phyloP scores from a whole-genome alignment of 129 eudicot species.

The Pittosporum tobira region DNA sequence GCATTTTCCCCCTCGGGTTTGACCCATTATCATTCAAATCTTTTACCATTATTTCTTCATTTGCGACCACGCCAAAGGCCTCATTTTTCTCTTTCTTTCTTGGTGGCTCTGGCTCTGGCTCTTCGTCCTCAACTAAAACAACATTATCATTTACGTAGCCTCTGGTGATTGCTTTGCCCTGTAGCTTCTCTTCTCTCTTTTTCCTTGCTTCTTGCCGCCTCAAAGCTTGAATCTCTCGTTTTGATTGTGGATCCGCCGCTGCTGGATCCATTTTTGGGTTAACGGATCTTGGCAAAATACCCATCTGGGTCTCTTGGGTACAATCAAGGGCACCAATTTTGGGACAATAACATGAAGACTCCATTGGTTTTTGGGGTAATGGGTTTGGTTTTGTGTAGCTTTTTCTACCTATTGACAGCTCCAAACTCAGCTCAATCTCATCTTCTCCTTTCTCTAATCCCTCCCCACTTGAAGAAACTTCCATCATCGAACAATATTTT shows the following conservation, averaged over 20 bases:
- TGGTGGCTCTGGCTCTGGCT: conserved; percentile 15
- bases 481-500: conserved; percentile 16
- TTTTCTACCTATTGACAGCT: conserved; percentile 49
- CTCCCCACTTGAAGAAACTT: conserved; percentile 7
- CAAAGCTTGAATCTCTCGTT: conserved; percentile 37
- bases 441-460: conserved; percentile 3
- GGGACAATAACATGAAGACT: neutral
- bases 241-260: conserved; percentile 10
- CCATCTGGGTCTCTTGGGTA: neutral
- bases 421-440: conserved; percentile 53
- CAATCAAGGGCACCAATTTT: neutral
- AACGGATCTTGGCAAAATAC: neutral
- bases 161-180: conserved; percentile 6
- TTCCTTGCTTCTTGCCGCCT: conserved; percentile 29
- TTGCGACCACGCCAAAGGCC: neutral
- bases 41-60: neutral
- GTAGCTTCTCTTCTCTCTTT: conserved; percentile 36
- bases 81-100: conserved; percentile 26
- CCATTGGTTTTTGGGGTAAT: neutral
- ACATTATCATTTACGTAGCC: conserved; percentile 15
- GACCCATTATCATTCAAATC: neutral
- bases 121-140: conserved; percentile 1
- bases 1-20: neutral
- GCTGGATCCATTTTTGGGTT: neutral
- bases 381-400: conserved; percentile 23